Base-by-base conservation (phyloP, 2,329 filamentous ascomycete genomes). In the Phialophora chinensis region DNA sequence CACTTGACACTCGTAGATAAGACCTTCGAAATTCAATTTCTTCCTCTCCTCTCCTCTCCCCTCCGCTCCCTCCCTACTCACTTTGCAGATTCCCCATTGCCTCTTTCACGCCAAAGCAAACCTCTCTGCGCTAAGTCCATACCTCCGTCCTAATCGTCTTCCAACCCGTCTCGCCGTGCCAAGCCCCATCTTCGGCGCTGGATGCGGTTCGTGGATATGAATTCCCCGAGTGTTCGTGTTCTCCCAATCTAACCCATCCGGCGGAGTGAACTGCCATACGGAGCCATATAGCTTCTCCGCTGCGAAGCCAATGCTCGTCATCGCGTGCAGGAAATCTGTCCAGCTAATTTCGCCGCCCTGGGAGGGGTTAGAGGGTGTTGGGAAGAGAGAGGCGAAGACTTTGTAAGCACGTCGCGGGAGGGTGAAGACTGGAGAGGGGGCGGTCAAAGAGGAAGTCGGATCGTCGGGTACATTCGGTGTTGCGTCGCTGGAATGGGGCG, bases 161-260 rank as follows among this genome's bases (percentile, higher is more conserved):
- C 85, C 86, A 69, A 81, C 75, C 1, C 80, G 73, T 55, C 85
- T 77, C 0, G 84, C 85, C 49, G 73, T 74, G 1, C 70, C 69
- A 66, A 83, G 85, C 0, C 82, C 76, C 3, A 89, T 78, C 74
- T 88, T 88, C 0, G 76, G 76, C 1, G 72, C 73, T 0, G 86
- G 85, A 74, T 89, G 86, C 2, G 87, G 86, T 71, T 88, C 85
- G 68, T 89, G 85, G 67, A 88, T 86, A 62, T 87, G 83, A 35
- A 89, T 88, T 27, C 79, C 81, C 3, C 82, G 74, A 47, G 81
- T 76, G 0, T 47, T 49, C 25, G 47, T 42, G 31, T 53, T 53
- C 14, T 44, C 49, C n/a, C 81, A 77, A 60, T 82, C 79, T 25
- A 81, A 66, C 56, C 60, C 60, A 2, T 69, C 71, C 4, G 73